Evolutionary conservation across 108 stramenopile species (phyloP).

Genomic region (Craspedostauros australis): DNA sequence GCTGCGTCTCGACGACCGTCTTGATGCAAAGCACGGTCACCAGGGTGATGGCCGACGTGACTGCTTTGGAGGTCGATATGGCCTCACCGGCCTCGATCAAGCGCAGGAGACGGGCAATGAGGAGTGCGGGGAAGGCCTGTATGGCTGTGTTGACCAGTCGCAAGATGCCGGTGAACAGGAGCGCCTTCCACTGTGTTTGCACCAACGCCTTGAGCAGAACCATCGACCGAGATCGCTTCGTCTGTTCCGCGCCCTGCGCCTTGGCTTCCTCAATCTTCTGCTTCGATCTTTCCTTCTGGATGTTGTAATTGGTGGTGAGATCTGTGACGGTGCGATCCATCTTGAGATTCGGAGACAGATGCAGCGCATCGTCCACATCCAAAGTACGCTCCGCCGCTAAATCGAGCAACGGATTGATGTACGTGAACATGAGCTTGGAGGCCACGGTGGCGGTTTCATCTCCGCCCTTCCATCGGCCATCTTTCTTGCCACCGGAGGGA

Average conservation of each 20-base stretch:
- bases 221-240: constrained; percentile 33
- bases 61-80: constrained; percentile 24
- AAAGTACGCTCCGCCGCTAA: constrained; percentile 39
- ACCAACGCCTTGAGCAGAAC: constrained; percentile 47
- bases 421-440: constrained; percentile 48
- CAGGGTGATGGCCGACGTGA: constrained; percentile 38
- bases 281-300: constrained; percentile 1
- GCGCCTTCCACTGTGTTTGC: constrained; percentile 29
- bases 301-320: constrained; percentile 16
- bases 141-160: constrained; percentile 60
- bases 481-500: constrained; percentile 4
- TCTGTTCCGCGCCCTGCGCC: constrained; percentile 2
- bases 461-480: constrained; percentile 41
- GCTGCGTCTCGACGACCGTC: constrained; percentile 85
- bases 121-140: constrained; percentile 67
- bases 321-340: constrained; percentile 34
- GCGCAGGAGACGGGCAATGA: constrained; percentile 60
- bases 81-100: constrained; percentile 56
- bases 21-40: constrained; percentile 56
- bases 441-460: constrained; percentile 37
- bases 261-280: constrained; percentile 7
- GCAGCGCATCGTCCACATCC: constrained; percentile 53
- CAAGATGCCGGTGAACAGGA: constrained; percentile 50
- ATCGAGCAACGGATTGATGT: constrained; percentile 51
- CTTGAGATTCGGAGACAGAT: constrained; percentile 15